A percentile compares a stretch with the other conserved stretches of the same genome.
Conservation (phyloP, 306 rosid species). For the Dalbergia cultrata region DNA sequence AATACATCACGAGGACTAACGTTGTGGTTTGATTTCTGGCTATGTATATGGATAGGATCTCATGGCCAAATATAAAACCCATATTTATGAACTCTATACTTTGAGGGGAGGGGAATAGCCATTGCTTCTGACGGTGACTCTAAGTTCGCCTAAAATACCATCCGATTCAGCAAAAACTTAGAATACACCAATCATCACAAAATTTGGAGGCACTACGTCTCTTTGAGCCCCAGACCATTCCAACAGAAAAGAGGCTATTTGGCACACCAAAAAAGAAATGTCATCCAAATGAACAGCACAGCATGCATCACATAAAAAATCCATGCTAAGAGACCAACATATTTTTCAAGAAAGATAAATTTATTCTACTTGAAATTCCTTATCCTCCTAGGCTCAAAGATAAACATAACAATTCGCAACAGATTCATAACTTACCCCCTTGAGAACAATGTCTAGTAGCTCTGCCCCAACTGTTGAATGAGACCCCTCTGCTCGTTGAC, state of each 20-base stretch:
- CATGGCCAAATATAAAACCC: no score
- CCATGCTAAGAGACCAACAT: neutral
- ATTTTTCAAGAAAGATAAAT: neutral
- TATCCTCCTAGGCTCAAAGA: neutral
- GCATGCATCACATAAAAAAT: neutral
- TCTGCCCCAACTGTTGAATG: conserved; percentile 83
- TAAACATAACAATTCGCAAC: neutral
- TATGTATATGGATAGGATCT: no score
- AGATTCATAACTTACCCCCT: conserved; percentile 55
- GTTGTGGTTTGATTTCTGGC: no score
- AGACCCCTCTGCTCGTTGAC: conserved; percentile 52
- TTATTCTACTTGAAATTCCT: neutral
- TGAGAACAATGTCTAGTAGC: conserved; percentile 73
- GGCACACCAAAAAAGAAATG: neutral
- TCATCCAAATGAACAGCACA: neutral
- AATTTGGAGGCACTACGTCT: neutral
- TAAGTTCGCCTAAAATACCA: no score
- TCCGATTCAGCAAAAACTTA: no score
- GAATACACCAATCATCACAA: neutral
- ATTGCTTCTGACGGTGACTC: no score
- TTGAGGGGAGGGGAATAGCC: no score
- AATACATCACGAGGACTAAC: no score
- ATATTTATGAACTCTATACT: no score
- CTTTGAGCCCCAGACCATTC: neutral
- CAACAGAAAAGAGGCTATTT: neutral